phyloP scores from a whole-genome alignment of 352 stramenopile genomes.

The Aphanomyces stellatus region DNA sequence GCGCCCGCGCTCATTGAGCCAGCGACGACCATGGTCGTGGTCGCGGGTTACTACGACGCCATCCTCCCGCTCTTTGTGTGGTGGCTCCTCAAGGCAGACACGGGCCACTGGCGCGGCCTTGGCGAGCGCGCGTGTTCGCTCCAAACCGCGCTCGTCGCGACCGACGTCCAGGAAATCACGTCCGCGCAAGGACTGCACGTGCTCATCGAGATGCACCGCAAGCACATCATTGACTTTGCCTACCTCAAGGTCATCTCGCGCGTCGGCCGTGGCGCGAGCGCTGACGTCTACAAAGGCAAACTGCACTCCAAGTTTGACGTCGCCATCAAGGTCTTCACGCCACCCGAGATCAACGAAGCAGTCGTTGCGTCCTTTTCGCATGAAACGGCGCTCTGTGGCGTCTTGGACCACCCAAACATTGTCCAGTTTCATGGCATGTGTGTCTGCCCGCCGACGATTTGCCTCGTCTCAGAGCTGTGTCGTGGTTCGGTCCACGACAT shows the following conservation, averaged over 20 bases:
- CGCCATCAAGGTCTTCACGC: constrained; percentile 74
- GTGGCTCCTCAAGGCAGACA: constrained; percentile 58
- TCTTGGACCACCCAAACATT: constrained; percentile 70
- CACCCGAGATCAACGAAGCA: constrained; percentile 43
- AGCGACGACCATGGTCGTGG: constrained; percentile 30
- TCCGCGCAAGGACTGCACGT: constrained; percentile 57
- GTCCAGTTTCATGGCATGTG: constrained; percentile 81
- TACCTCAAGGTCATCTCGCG: constrained; percentile 36
- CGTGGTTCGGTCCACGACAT: constrained; percentile 33
- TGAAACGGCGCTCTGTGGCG: constrained; percentile 60
- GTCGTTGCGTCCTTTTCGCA: constrained; percentile 67
- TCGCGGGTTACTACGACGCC: constrained; percentile 37
- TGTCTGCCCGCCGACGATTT: constrained; percentile 63
- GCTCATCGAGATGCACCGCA: constrained; percentile 59
- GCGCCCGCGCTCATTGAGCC: constrained; percentile 19
- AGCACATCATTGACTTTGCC: constrained; percentile 58
- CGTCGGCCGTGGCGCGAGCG: constrained; percentile 46
- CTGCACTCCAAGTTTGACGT: constrained; percentile 45
- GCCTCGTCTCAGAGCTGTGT: constrained; percentile 55
- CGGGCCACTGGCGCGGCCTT: constrained; percentile 57
- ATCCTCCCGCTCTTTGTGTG: constrained; percentile 56
- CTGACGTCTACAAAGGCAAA: constrained; percentile 50
- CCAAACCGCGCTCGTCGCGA: constrained; percentile 34
- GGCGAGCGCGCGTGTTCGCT: constrained; percentile 45
- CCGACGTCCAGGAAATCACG: constrained; percentile 33